Conservation (phyloP, 257 asterid species). For the Plantago ovata region DNA sequence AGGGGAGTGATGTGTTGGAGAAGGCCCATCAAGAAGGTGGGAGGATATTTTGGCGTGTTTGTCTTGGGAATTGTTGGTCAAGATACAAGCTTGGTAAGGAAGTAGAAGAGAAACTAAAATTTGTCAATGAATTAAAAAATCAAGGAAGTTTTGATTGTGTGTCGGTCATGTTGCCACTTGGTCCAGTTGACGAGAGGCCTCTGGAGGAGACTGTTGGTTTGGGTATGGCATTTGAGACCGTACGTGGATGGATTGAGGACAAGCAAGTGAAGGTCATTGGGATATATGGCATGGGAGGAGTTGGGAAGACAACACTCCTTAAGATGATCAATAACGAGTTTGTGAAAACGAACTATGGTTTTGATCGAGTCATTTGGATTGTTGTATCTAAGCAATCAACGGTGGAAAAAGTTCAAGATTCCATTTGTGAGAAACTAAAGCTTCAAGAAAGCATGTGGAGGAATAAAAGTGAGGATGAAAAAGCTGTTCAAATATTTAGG, state of each 20-base stretch:
- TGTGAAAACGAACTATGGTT: conserved; percentile 19
- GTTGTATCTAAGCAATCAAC: conserved; percentile 25
- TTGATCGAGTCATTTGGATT: conserved; percentile 19
- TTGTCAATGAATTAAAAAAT: conserved; percentile 7
- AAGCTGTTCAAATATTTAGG: conserved; percentile 21
- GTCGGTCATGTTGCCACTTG: conserved; percentile 23
- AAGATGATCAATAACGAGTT: conserved; percentile 21
- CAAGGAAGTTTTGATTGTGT: conserved; percentile 21
- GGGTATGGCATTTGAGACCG: conserved; percentile 18
- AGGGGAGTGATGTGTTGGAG: conserved; percentile 11
- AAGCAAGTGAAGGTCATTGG: conserved; percentile 21
- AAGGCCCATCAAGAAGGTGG: conserved; percentile 12
- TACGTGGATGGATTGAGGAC: conserved; percentile 17
- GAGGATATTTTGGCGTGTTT: conserved; percentile 17
- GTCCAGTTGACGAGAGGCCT: conserved; percentile 23
- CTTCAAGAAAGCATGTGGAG: conserved; percentile 23
- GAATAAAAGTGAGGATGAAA: conserved; percentile 27
- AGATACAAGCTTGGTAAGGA: conserved; percentile 23
- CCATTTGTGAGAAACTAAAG: conserved; percentile 24
- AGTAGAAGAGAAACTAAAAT: conserved; percentile 8
- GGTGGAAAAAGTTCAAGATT: conserved; percentile 23
- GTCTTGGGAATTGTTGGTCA: conserved; percentile 9
- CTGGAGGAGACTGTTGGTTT: conserved; percentile 23
- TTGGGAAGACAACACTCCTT: conserved; percentile 27
- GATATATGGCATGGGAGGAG: conserved; percentile 27